Evolutionary conservation across 139 green algal species (phyloP), one percentile per base, ranked within the genome.

Genomic region (Axilococcus clingmanii): DNA sequence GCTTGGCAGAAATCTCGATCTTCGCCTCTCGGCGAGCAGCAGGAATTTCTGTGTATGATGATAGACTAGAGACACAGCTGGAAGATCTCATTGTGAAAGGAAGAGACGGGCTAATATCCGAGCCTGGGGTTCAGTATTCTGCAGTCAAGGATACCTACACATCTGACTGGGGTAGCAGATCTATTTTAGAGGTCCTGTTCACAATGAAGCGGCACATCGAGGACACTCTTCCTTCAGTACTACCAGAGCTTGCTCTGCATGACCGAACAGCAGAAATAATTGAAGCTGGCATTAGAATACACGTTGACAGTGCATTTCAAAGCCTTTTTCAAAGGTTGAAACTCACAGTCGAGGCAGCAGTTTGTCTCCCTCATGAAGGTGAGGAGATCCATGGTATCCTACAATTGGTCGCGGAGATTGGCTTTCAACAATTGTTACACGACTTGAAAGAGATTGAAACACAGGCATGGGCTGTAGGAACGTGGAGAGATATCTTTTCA

Each of bases 221-320:
- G n/a, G n/a, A n/a, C n/a, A n/a, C n/a, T n/a, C n/a, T n/a, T n/a
- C n/a, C n/a, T n/a, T n/a, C n/a, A n/a, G n/a, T 28, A 5, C 48
- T 37, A 5, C 23, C 48, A 9, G 1, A n/a, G 12, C 25, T 37
- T 2, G 12, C 23, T 28, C 5, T 24, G 5, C 48, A 19, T 16
- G 33, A 36, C 51, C 67, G 55, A 31, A 74, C 68, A 2, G 37
- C 55, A 6, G 78, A 79, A 63, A 38, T 84, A 22, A 65, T 77
- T 22, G 52, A 71, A 31, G 48, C 49, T 48, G 69, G 49, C 16
- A 63, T 89, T 23, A 58, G 68, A 43, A 60, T 72, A 29, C 81
- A 89, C 59, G 66, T 85, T 9, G 59, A 53, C 3, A 54, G 71
- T 4, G 81, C 70, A 46, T 86, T 89, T 37, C 43, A n/a, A n/a